phyloP scores from a whole-genome alignment of 2,329 filamentous ascomycete genomes.

The Ascosphaera apis region DNA sequence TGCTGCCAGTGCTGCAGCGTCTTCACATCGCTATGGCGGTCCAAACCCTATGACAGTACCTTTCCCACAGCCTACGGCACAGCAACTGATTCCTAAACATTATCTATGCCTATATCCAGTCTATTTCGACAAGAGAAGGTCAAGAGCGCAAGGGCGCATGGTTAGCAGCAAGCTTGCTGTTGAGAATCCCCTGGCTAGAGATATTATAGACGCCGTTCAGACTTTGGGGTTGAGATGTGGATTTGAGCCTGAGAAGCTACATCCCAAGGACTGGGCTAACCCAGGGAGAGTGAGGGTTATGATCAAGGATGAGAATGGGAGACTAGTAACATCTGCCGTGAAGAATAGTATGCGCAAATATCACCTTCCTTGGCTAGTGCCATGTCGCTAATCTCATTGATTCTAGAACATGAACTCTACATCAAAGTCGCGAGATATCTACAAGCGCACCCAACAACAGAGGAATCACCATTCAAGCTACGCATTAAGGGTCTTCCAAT shows the following conservation, averaged over 20 bases:
- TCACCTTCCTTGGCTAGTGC: background rate
- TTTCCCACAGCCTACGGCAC: constrained; percentile 17
- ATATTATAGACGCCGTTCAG: constrained; percentile 70
- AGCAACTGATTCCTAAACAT: constrained; percentile 38
- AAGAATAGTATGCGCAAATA: constrained; percentile 35
- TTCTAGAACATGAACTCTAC: constrained; percentile 62
- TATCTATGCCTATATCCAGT: constrained; percentile 85
- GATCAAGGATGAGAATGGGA: constrained; percentile 34
- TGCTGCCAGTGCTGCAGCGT: too few species aligned
- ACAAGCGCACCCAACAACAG: constrained; percentile 52
- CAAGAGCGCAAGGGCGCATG: constrained; percentile 56
- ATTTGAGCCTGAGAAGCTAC: constrained; percentile 75
- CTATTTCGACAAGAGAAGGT: constrained; percentile 58
- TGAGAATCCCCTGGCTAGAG: constrained; percentile 62
- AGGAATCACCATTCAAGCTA: constrained; percentile 45
- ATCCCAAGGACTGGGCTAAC: constrained; percentile 96
- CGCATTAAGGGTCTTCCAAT: constrained; percentile 51
- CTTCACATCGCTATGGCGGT: constrained; percentile 24
- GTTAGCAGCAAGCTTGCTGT: constrained; percentile 53
- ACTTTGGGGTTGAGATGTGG: constrained; percentile 37
- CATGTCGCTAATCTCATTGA: constrained; percentile 1
- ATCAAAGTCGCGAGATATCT: constrained; percentile 57
- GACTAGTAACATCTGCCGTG: constrained; percentile 26
- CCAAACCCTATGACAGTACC: constrained; percentile 17
- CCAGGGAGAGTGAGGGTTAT: constrained; percentile 69